These are phyloP conservation scores for Suhomyces guaymorum DNA, from an alignment of 1,139 yeast species.

Conservation along the genomic window DNA sequence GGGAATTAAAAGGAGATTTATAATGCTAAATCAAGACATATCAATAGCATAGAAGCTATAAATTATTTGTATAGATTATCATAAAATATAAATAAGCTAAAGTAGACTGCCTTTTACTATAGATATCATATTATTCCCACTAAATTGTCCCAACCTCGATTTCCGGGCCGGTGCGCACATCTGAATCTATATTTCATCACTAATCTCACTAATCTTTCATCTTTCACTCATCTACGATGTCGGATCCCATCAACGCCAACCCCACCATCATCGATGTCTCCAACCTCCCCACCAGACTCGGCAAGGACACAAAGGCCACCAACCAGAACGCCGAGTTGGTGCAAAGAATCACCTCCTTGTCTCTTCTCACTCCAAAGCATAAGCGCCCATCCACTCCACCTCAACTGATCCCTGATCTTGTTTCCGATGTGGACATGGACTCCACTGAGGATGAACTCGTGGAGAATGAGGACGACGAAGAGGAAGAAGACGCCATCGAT, in stretches of 20 bases:
- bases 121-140: no score
- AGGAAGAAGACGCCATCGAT: slow-evolving; percentile 69
- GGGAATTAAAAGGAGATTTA: no score
- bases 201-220: neutral
- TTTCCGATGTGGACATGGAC: slow-evolving; percentile 28
- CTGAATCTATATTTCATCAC: no score
- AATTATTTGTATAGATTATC: no score
- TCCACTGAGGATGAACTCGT: slow-evolving; percentile 11
- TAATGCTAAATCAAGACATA: no score
- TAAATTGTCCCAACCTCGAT: neutral
- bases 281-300: slow-evolving; percentile 68
- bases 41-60: no score
- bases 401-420: slow-evolving; percentile 26
- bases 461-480: slow-evolving; percentile 32
- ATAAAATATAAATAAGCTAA: no score
- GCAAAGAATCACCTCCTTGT: slow-evolving; percentile 26
- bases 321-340: slow-evolving; percentile 22
- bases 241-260: slow-evolving; percentile 87
- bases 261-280: slow-evolving; percentile 81
- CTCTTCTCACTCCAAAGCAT: slow-evolving; percentile 18
- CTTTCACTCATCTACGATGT: no score
- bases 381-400: slow-evolving; percentile 1
- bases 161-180: no score
- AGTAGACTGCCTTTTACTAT: no score
- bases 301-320: slow-evolving; percentile 17